Evolutionary conservation across 345 rosid species (phyloP), one percentile per base, ranked within the genome.

Genomic region (Microthlaspi erraticum): DNA sequence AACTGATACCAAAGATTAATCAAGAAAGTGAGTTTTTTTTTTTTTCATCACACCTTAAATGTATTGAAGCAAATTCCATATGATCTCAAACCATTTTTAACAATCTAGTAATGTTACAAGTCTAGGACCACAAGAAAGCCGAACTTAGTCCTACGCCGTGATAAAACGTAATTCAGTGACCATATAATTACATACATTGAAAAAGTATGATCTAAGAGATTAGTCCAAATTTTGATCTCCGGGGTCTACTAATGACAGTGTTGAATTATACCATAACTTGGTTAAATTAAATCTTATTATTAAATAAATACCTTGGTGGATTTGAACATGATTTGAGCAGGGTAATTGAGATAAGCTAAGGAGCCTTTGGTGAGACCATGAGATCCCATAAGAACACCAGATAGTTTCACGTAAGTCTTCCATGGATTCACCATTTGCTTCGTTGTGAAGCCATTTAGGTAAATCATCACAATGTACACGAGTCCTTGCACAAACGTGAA

Each of bases 251-350:
- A 16, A 12, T 44, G 39, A 46, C 11, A 37, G 10, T 18, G 45
- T 18, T 42, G 54, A 53, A 29, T 20, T 13, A 20, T 42, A 16
- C 8, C 11, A 41, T 26, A 41, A 42, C 19, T 53, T 29, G 19
- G 43, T 46, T 10, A n/a, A 52, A 33, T 36, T 8, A 14, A 60
- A 32, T 26, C 23, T 2, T 12, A 4, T 5, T 7, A 6, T 18
- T 2, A 48, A 29, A 4, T 12, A 72, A 42, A 45, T 78, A 87
- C 97, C 93, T 91, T 91, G 9, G 97, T 91, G 74, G 97, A 91
- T 71, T 91, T 91, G 81, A 88, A 91, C 95, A 91, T 91, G 77
- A 91, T 87, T 64, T 91, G 97, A 13, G 93, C 95, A 19, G 97
- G 95, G 76, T 91, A 91, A 71, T 91, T 91, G 29, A 91, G 97